A percentile compares a stretch with the other conserved stretches of the same genome.
phyloP scores from a whole-genome alignment of 805 yeast species.

The Ogataea populi-albae region DNA sequence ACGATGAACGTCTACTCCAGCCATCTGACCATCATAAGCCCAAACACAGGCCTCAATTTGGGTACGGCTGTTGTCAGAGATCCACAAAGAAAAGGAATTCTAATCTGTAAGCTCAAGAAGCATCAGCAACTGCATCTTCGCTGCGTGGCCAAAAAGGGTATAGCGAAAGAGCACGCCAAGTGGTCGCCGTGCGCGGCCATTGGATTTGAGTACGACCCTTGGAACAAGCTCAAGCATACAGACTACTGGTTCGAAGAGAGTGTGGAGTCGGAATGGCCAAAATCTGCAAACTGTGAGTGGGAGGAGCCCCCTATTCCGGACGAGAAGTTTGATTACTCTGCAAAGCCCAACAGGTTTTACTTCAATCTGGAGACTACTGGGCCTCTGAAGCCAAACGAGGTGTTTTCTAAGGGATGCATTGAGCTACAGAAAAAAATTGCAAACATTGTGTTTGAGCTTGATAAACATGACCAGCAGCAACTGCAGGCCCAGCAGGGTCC shows the following conservation, averaged over 20 bases:
- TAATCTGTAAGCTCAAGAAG: slow-evolving; percentile 85
- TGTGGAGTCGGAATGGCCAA: slow-evolving; percentile 92
- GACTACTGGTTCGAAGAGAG: slow-evolving; percentile 95
- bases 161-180: slow-evolving; percentile 96
- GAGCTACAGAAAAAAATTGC: slow-evolving; percentile 90
- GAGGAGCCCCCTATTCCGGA: slow-evolving; percentile 93
- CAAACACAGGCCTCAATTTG: slow-evolving; percentile 36
- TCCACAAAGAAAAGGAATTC: slow-evolving; percentile 74
- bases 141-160: slow-evolving; percentile 97
- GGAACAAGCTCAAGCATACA: slow-evolving; percentile 95
- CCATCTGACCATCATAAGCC: slow-evolving; percentile 53
- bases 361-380: slow-evolving; percentile 93
- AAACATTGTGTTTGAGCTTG: slow-evolving; percentile 70
- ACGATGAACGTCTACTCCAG: slow-evolving; percentile 88
- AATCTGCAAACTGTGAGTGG: slow-evolving; percentile 82
- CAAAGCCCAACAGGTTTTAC: slow-evolving; percentile 78
- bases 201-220: slow-evolving; percentile 98
- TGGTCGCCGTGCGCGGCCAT: slow-evolving; percentile 97
- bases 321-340: slow-evolving; percentile 80
- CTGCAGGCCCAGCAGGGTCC: slow-evolving; percentile 38
- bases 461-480: slow-evolving; percentile 37
- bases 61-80: slow-evolving; percentile 89
- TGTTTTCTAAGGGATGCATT: slow-evolving; percentile 77
- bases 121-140: slow-evolving; percentile 87
- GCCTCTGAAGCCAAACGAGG: slow-evolving; percentile 82